Base-by-base conservation (phyloP, 2,329 filamentous ascomycete genomes). In the Exophiala viscosa region DNA sequence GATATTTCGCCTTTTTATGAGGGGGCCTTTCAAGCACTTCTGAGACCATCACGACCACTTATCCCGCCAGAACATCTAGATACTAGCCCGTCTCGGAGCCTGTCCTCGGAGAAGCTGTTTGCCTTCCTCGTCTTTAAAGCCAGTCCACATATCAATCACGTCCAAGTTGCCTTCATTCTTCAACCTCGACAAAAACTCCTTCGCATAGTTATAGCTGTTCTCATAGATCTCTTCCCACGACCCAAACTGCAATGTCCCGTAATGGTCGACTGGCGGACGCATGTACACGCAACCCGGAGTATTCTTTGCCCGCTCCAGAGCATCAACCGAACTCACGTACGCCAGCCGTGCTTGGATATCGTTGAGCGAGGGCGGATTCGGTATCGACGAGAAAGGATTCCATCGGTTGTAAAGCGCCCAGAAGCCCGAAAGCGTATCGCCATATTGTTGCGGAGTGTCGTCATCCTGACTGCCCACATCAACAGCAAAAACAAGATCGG, bases 141-240 rank as follows among this genome's bases (percentile, higher is more conserved):
- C 75, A 66, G 77, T 73, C 56, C 72, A 77, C 74, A 75, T 62
- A 73, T 75, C 62, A 28, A 61, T 60, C 48, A 73, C 70, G 13
- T 82, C 82, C 59, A 99, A 72, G 35, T 86, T 79, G 0, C 92
- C 92, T 63, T 95, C 80, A 35, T 88, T 87, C 66, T 84, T 85
- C 67, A 97, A 74, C 62, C 84, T 80, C 48, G 83, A 82, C 60
- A 99, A 70, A 67, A 86, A 96, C 48, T 89, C 83, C 68, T 87
- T 86, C 3, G 90, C 93, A 66, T 85, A 99, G 49, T 81, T 79
- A 70, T 96, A 95, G 1, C 93, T 95, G 9, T 96, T 80, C 61
- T 87, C 79, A 65, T 95, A 96, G 48, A 99, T 92, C 76, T 99
- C 95, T 65, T 97, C 92, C 69, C 99, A 99, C 70, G 95, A 96